Evolutionary conservation across 768 basidiomycete species (phyloP).

Genomic region (Mycena chlorophos): DNA sequence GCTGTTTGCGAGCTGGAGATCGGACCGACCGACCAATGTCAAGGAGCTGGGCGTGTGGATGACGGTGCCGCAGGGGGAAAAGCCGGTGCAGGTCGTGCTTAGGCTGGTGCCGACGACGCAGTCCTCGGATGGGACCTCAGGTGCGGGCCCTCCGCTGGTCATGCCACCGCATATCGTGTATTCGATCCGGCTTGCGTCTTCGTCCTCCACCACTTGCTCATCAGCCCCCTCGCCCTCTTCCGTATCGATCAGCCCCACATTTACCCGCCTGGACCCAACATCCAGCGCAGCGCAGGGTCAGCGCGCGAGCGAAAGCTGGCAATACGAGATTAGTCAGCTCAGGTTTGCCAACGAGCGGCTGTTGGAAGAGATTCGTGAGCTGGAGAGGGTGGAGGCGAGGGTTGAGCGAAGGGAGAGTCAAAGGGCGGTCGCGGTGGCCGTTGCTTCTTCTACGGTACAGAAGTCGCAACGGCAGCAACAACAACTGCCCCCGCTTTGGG

Average conservation of each 20-base stretch:
- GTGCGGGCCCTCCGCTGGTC: constrained; percentile 12
- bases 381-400: constrained; percentile 29
- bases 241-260: constrained; percentile 27
- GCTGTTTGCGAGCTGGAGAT: constrained; percentile 2
- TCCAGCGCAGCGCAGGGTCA: no score
- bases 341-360: constrained; percentile 68
- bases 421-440: background rate
- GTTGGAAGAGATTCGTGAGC: constrained; percentile 48
- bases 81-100: background rate
- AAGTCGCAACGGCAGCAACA: constrained; percentile 1
- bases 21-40: background rate
- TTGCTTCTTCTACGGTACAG: background rate
- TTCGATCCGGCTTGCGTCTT: constrained; percentile 11
- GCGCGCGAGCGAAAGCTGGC: constrained; percentile 77
- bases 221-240: background rate
- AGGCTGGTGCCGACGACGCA: background rate
- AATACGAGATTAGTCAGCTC: constrained; percentile 88
- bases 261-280: constrained; percentile 69
- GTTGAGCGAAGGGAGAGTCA: background rate
- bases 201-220: background rate
- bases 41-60: background rate
- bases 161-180: constrained; percentile 17
- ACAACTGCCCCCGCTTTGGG: background rate
- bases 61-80: background rate
- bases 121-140: background rate